These are phyloP conservation scores for Eutypella sp. DNA, from an alignment of 2,329 filamentous ascomycete genomes.

Conservation along the genomic window DNA sequence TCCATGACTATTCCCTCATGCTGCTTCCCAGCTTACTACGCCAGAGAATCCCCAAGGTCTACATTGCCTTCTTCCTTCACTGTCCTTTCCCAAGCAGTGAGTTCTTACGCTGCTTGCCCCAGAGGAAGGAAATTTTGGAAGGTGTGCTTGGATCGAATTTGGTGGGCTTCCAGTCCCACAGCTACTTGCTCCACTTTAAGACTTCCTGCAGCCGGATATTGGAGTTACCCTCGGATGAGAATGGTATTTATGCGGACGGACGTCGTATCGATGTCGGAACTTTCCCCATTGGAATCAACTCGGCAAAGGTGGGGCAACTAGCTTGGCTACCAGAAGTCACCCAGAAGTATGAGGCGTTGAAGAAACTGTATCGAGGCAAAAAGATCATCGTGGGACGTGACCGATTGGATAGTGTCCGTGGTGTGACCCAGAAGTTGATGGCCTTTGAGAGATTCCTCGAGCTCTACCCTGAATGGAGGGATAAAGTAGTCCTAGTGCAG, in stretches of 20 bases:
- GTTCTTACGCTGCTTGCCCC: slow-evolving; percentile 82
- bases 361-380: slow-evolving; percentile 76
- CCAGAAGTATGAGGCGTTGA: slow-evolving; percentile 67
- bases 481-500: slow-evolving; percentile 89
- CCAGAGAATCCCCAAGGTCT: slow-evolving; percentile 80
- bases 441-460: slow-evolving; percentile 92
- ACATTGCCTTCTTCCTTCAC: slow-evolving; percentile 92
- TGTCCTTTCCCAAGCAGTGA: slow-evolving; percentile 95
- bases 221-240: slow-evolving; percentile 80
- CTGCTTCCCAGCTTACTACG: slow-evolving; percentile 84
- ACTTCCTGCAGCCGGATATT: slow-evolving; percentile 90
- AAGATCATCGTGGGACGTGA: slow-evolving; percentile 95
- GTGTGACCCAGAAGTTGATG: slow-evolving; percentile 92
- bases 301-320: slow-evolving; percentile 66
- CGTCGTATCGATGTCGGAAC: slow-evolving; percentile 86
- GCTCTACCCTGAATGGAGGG: slow-evolving; percentile 84
- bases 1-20: slow-evolving; percentile 93
- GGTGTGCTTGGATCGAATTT: slow-evolving; percentile 88
- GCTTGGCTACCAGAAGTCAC: slow-evolving; percentile 69
- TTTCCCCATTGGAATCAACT: slow-evolving; percentile 92
- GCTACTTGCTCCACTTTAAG: slow-evolving; percentile 89
- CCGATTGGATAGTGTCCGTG: slow-evolving; percentile 85
- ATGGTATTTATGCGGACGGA: slow-evolving; percentile 84
- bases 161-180: slow-evolving; percentile 92
- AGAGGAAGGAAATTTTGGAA: slow-evolving; percentile 84